Evolutionary conservation across 441 rosid species (phyloP), one percentile per base, ranked within the genome.

Genomic region (Aleurites moluccanus): DNA sequence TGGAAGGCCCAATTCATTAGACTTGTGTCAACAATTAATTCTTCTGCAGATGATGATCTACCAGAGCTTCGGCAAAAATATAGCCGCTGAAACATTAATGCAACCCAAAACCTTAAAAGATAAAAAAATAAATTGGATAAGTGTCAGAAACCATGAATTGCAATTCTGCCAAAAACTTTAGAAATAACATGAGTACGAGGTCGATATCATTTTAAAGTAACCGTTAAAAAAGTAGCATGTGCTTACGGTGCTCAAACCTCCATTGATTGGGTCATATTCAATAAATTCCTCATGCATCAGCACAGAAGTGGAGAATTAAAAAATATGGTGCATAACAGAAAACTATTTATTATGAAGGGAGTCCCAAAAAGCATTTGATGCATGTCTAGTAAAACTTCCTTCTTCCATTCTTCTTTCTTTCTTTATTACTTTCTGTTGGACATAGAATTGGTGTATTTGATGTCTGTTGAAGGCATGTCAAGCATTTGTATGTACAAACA

Each of bases 1-100:
- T 92, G 99, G 85, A 88, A 95, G 73, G 97, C 98, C 97, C 98
- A 92, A 74, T 80, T 88, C 77, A 91, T 88, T 82, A 84, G 82
- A 81, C 85, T 84, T 73, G 92, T 84, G 83, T 89, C 93, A 82
- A 87, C 82, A 78, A 77, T 85, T 82, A 92, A 78, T 75, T 90
- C 96, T 73, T 88, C 93, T 67, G 78, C n/a, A 73, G 92, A 83
- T 61, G 94, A 83, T 78, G 81, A 72, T 83, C 86, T 86, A 76
- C 92, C 92, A 88, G 69, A 84, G 64, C 84, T 88, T 81, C 84
- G 89, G 63, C 79, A 73, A 77, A 85, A 84, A 64, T 77, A 85
- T 72, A 91, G 83, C 80, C 88, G 97, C 73, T 88, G 88, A 88
- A 85, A 95, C 84, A 89, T 89, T 77, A 92, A 80, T 64, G 90